Evolutionary conservation across 176 grass and related monocot species (phyloP), one percentile per base, ranked within the genome.

Genomic region (Oryza glaberrima): DNA sequence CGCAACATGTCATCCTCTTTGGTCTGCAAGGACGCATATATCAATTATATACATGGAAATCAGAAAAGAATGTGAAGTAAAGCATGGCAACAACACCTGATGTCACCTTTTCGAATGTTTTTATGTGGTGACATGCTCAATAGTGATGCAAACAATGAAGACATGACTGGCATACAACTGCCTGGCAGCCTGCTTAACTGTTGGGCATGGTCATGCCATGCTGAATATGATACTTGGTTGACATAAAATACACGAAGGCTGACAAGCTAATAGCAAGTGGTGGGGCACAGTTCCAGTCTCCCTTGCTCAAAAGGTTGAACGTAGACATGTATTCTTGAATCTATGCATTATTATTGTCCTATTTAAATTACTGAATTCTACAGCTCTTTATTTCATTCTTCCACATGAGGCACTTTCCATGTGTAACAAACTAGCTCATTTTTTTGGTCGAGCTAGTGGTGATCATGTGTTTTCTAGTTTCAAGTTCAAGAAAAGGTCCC

Each of bases 1-100:
- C 73, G 88, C 83, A 95, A 68, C 88, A 84, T 90, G 76, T 88
- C 93, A 70, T 95, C 90, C 0, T 84, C 81, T 87, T 92, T 95
- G 51, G 77, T 95, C 93, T 92, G 83, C 38, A 81, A 70, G 11
- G 38, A 80, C 20, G 10, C 7, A 43, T n/a, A 40, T 61, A 82
- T 12, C 9, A 20, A 52, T 41, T 81, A 40, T 28, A 52, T 48
- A 86, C 16, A 75, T 8, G 26, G 36, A 79, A 65, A 38, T 65
- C n/a, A 9, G 47, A 40, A 82, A 73, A 66, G 23, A 14, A 20
- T 11, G 12, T 56, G 22, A 46, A 63, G 17, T 65, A 51, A 79
- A 79, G 48, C 38, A 60, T 63, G 84, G 35, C 36, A 81, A 71
- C 30, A 32, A 32, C 30, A 32, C 2, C 30, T 2, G 0, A 32